Conservation (phyloP, 106 monocot genomes). For the Dactylorhiza incarnata region DNA sequence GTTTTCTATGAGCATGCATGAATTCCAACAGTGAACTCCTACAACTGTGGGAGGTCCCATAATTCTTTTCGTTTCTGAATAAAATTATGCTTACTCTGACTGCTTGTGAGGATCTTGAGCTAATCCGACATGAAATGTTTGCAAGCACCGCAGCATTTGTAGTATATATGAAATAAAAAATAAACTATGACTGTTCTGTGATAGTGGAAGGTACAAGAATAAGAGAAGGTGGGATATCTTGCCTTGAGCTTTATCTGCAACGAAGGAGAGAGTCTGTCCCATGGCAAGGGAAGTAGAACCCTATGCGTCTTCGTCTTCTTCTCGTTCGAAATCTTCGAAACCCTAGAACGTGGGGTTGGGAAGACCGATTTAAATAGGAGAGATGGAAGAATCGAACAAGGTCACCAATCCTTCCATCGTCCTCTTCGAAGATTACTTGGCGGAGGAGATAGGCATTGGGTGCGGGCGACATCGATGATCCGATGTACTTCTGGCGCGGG, state of each 20-base stretch:
- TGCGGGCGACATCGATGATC: background rate
- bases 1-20: no score
- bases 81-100: no score
- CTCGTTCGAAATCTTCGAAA: background rate
- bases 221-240: background rate
- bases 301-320: background rate
- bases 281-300: background rate
- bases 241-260: constrained; percentile 13
- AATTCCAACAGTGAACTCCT: no score
- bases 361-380: background rate
- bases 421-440: background rate
- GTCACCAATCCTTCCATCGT: background rate
- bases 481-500: background rate
- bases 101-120: no score
- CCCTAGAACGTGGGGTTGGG: background rate
- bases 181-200: no score
- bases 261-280: constrained; percentile 4
- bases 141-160: no score
- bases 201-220: background rate
- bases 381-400: background rate
- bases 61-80: no score
- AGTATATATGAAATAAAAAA: no score
- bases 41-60: no score
- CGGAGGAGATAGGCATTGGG: background rate
- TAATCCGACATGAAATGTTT: no score